Conservation (phyloP, 73 alveolate species). For the Paramecium octaurelia region DNA sequence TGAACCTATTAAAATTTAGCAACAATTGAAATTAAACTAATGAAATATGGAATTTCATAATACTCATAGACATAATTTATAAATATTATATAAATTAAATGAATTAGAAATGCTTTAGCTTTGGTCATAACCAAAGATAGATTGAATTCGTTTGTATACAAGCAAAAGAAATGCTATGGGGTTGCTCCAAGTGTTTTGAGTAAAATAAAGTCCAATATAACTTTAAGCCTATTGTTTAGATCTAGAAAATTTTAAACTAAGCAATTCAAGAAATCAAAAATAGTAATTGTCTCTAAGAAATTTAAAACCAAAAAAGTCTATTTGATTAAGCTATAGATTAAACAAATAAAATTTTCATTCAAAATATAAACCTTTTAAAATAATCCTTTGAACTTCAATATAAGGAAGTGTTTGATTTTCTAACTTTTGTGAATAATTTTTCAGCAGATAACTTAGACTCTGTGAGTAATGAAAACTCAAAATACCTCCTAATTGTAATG, state of each 20-base stretch:
- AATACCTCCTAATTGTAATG: background rate
- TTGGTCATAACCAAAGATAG: background rate
- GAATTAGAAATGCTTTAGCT: background rate
- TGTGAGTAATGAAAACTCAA: background rate
- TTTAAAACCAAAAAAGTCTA: background rate
- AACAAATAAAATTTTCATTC: background rate
- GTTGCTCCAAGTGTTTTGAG: background rate
- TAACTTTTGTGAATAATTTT: background rate
- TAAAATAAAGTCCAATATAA: background rate
- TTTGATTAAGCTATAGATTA: background rate
- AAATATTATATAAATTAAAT: background rate
- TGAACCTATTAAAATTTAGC: no score
- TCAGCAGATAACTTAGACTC: background rate
- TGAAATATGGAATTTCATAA: no score
- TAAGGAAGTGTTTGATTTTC: background rate
- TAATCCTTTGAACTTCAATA: background rate
- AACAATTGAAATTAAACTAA: no score
- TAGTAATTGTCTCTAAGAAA: background rate
- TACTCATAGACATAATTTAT: no score
- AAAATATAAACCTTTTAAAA: background rate
- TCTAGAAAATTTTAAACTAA: background rate
- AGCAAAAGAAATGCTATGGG: background rate
- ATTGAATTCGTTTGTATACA: background rate
- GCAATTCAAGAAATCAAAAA: background rate
- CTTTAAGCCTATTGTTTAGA: background rate